Evolutionary conservation across 2,329 filamentous ascomycete genomes (phyloP).

Genomic region (Exophiala oligosperma): DNA sequence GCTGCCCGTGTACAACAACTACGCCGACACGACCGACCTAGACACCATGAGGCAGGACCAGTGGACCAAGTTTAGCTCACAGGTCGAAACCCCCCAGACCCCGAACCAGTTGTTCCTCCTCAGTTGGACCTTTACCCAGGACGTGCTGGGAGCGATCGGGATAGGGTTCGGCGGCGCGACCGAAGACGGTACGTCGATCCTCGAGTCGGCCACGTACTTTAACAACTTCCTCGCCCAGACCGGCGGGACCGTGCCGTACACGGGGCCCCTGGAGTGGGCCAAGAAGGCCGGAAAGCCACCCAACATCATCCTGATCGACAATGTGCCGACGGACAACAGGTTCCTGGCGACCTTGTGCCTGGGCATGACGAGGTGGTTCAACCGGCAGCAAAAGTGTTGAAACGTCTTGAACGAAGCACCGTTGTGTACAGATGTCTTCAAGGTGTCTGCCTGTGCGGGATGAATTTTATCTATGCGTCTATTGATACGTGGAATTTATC

Average conservation of each 20-base stretch:
- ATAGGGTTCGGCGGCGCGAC: not conserved
- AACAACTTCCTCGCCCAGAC: slow-evolving; percentile 3
- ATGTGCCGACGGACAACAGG: slow-evolving; percentile 1
- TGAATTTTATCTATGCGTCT: too few species aligned
- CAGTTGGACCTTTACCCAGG: slow-evolving; percentile 24
- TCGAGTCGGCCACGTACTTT: not conserved
- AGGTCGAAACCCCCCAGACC: slow-evolving; percentile 6
- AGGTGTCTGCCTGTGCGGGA: too few species aligned
- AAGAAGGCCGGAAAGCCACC: not conserved
- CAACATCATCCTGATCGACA: slow-evolving; percentile 9
- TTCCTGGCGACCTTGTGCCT: not conserved
- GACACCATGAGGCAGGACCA: slow-evolving; percentile 39
- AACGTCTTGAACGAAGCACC: too few species aligned
- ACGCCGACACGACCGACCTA: slow-evolving; percentile 36
- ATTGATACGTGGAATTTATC: too few species aligned
- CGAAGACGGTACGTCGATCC: not conserved
- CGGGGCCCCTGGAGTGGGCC: not conserved
- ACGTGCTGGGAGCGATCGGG: slow-evolving; percentile 7
- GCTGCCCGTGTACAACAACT: slow-evolving; percentile 37
- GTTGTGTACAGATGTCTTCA: too few species aligned
- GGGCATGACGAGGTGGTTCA: not conserved
- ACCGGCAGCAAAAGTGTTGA: not conserved
- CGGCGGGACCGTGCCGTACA: not conserved
- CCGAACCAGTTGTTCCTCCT: slow-evolving; percentile 19
- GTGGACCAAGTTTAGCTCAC: slow-evolving; percentile 34